Evolutionary conservation across 345 rosid species (phyloP).

Genomic region (Zanthoxylum bungeanum): DNA sequence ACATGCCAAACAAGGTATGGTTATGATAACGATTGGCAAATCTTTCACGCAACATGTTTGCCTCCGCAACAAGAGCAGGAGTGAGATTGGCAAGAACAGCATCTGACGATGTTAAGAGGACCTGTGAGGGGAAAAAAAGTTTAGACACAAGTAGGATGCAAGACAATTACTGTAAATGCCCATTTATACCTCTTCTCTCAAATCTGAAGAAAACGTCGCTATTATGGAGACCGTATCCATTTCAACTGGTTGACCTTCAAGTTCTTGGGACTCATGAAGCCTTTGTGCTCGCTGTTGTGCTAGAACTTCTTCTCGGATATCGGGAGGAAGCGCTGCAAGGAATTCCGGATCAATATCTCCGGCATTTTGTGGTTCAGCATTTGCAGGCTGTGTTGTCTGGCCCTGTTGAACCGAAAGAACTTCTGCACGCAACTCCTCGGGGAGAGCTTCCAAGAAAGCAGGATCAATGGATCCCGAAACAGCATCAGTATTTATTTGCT

Average conservation of each 20-base stretch:
- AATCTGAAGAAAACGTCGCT: slow-evolving; percentile 93
- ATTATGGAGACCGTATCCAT: slow-evolving; percentile 98
- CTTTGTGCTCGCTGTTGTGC: slow-evolving; percentile 97
- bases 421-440: slow-evolving; percentile 95
- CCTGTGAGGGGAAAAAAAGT: slow-evolving; percentile 41
- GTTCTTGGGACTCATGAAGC: slow-evolving; percentile 88
- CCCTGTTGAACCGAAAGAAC: slow-evolving; percentile 93
- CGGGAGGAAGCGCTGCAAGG: slow-evolving; percentile 98
- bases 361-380: slow-evolving; percentile 57
- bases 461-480: slow-evolving; percentile 89
- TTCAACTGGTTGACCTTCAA: slow-evolving; percentile 99
- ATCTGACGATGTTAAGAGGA: slow-evolving; percentile 90
- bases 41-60: slow-evolving; percentile 95
- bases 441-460: slow-evolving; percentile 95
- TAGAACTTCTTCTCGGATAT: slow-evolving; percentile 88
- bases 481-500: slow-evolving; percentile 55
- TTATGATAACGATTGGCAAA: slow-evolving; percentile 86
- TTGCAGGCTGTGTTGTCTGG: slow-evolving; percentile 74
- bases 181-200: slow-evolving; percentile 87
- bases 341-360: slow-evolving; percentile 97
- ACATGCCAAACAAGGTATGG: slow-evolving; percentile 85
- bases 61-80: slow-evolving; percentile 98
- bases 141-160: slow-evolving; percentile 13
- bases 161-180: not conserved
- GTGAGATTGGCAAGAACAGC: slow-evolving; percentile 96